These are phyloP conservation scores for Penicillium fuscoglaucum DNA, from an alignment of 2,329 filamentous ascomycete species.

Conservation along the genomic window DNA sequence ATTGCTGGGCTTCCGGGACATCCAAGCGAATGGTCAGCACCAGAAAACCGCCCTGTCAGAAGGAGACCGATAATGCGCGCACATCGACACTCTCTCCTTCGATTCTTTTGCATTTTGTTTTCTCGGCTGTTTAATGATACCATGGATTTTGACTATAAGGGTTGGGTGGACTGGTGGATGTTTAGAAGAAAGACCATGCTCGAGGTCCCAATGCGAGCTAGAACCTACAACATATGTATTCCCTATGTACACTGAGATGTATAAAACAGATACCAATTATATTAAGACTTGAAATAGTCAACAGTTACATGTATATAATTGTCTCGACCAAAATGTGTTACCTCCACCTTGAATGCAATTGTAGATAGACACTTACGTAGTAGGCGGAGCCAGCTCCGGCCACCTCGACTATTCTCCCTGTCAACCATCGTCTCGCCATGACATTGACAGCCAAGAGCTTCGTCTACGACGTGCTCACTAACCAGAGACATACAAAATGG, in stretches of 20 bases:
- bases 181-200: constrained; percentile 9
- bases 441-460: constrained; percentile 29
- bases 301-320: background rate
- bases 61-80: constrained; percentile 14
- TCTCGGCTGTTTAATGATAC: constrained; percentile 28
- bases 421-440: constrained; percentile 30
- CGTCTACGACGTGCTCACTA: constrained; percentile 48
- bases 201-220: constrained; percentile 10
- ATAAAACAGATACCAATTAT: constrained; percentile 14
- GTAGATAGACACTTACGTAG: background rate
- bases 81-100: background rate
- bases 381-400: constrained; percentile 19
- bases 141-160: constrained; percentile 21
- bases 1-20: constrained; percentile 66
- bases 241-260: constrained; percentile 20
- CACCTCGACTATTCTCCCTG: constrained; percentile 20
- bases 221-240: constrained; percentile 7
- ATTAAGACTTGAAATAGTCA: background rate
- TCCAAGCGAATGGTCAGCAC: constrained; percentile 24
- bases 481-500: constrained; percentile 61
- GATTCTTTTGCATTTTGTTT: constrained; percentile 4
- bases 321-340: background rate
- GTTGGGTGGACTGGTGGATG: constrained; percentile 4
- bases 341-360: background rate
- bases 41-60: constrained; percentile 19